Conservation (phyloP, 306 rosid species). For the Vicia villosa region DNA sequence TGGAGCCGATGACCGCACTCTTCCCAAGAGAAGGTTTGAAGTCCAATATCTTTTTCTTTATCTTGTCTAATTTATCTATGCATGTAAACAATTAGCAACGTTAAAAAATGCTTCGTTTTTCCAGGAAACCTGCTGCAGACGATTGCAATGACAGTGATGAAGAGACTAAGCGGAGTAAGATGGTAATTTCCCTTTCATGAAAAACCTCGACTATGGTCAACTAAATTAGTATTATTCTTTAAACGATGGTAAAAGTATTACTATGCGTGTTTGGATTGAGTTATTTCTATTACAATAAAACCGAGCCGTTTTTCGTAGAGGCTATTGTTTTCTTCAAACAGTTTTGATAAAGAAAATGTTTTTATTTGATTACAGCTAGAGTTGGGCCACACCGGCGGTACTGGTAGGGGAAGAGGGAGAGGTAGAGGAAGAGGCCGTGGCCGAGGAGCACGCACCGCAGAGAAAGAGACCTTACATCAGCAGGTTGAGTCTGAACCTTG, state of each 20-base stretch:
- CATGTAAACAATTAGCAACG: conserved; percentile 11
- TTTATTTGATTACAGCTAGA: conserved; percentile 59
- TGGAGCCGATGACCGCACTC: conserved; percentile 69
- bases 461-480: conserved; percentile 60
- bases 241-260: not conserved
- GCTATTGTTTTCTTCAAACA: not conserved
- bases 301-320: not conserved
- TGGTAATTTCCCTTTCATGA: conserved; percentile 56
- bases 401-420: conserved; percentile 74
- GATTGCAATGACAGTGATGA: conserved; percentile 86
- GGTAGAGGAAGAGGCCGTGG: conserved; percentile 93
- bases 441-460: conserved; percentile 60
- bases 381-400: conserved; percentile 58
- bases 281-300: not conserved
- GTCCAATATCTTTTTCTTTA: conserved; percentile 27
- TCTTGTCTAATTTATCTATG: conserved; percentile 17
- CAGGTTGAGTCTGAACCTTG: conserved; percentile 69
- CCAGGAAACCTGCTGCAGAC: conserved; percentile 84
- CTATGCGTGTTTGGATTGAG: too few species aligned
- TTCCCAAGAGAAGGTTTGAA: conserved; percentile 76
- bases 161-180: conserved; percentile 85
- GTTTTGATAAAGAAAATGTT: conserved; percentile 3
- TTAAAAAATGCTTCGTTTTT: conserved; percentile 32
- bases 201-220: not conserved
- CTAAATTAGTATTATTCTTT: conserved; percentile 12